Conservation (phyloP, 1,284 basidiomycete species). For the Heterobasidion annosum region DNA sequence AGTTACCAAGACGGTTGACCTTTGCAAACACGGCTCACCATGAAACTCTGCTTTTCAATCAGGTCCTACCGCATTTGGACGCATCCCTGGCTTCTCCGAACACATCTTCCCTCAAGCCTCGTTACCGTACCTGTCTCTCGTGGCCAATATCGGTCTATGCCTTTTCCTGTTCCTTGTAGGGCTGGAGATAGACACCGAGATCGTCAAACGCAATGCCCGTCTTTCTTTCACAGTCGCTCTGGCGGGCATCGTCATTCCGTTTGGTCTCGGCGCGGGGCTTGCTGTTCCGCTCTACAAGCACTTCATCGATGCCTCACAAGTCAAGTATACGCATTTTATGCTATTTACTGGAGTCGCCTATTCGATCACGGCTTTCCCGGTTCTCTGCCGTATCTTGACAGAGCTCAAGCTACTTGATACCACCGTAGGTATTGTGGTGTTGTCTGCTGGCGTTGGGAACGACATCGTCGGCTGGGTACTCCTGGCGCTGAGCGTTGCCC, state of each 20-base stretch:
- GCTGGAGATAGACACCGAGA: slow-evolving; percentile 75
- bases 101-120: slow-evolving; percentile 77
- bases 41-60: slow-evolving; percentile 1
- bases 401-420: slow-evolving; percentile 84
- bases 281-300: slow-evolving; percentile 73
- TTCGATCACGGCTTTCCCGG: slow-evolving; percentile 91
- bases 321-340: slow-evolving; percentile 81
- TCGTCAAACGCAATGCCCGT: slow-evolving; percentile 74
- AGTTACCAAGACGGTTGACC: slow-evolving; percentile 3
- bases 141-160: slow-evolving; percentile 90
- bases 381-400: slow-evolving; percentile 85
- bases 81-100: slow-evolving; percentile 71
- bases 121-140: slow-evolving; percentile 72
- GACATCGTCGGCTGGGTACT: slow-evolving; percentile 75
- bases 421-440: slow-evolving; percentile 86
- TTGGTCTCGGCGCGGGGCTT: slow-evolving; percentile 79
- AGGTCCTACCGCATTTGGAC: slow-evolving; percentile 74
- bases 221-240: slow-evolving; percentile 41
- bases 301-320: slow-evolving; percentile 56
- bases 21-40: background rate
- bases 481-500: slow-evolving; percentile 80
- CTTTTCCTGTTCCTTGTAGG: slow-evolving; percentile 92
- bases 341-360: slow-evolving; percentile 90
- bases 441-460: slow-evolving; percentile 92
- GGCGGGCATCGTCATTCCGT: slow-evolving; percentile 47